Conservation (phyloP, 1,139 yeast genomes). For the Blastobotrys malaysiensis region DNA sequence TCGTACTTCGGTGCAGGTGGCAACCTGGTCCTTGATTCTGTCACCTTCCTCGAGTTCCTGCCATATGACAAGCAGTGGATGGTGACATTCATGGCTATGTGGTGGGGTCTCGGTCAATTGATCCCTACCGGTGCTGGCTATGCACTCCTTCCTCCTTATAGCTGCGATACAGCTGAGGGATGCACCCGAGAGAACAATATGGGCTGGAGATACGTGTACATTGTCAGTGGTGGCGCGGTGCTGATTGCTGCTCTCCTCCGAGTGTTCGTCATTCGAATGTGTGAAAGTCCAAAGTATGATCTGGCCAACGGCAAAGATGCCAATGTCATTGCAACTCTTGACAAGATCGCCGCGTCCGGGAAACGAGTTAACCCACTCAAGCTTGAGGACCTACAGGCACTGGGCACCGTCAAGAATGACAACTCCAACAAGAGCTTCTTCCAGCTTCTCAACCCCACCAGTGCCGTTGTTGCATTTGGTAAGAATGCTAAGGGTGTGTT, state of each 20-base stretch:
- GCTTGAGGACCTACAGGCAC: constrained; percentile 40
- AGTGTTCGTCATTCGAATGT: constrained; percentile 42
- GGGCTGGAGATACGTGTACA: constrained; percentile 59
- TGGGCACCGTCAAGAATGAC: constrained; percentile 29
- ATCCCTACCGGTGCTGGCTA: constrained; percentile 48
- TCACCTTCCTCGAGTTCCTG: constrained; percentile 53
- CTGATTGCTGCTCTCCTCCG: constrained; percentile 45
- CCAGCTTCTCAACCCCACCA: constrained; percentile 13
- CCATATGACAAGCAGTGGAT: constrained; percentile 51
- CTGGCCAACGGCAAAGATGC: constrained; percentile 48
- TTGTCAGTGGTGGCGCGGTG: constrained; percentile 49
- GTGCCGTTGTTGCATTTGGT: constrained; percentile 11
- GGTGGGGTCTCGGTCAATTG: constrained; percentile 62
- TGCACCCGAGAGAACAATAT: constrained; percentile 45
- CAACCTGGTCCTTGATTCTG: constrained; percentile 54
- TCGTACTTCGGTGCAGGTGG: constrained; percentile 42
- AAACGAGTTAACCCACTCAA: constrained; percentile 21
- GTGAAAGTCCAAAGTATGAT: constrained; percentile 55
- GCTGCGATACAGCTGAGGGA: constrained; percentile 38
- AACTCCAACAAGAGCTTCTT: constrained; percentile 10
- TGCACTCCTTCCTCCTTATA: constrained; percentile 48
- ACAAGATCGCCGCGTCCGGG: constrained; percentile 21
- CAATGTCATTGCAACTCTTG: constrained; percentile 35
- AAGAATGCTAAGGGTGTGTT: constrained; percentile 33
- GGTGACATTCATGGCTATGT: constrained; percentile 50